Conservation (phyloP, 495 filamentous ascomycete species). For the Annulohypoxylon stygium region DNA sequence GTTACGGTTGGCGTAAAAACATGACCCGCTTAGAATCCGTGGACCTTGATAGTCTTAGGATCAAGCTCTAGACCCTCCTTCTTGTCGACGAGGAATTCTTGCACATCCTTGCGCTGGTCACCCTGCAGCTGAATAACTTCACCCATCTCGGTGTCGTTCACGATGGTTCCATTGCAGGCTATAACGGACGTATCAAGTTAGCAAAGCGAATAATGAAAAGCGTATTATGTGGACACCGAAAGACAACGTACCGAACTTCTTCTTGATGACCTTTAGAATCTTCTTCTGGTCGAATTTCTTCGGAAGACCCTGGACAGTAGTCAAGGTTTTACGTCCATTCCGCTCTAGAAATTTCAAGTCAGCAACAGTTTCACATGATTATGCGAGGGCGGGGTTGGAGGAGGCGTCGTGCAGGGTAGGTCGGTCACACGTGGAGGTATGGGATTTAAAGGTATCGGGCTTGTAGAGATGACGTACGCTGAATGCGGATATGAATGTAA, state of each 20-base stretch:
- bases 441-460: background rate
- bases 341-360: constrained; percentile 74
- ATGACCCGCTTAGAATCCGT: constrained; percentile 76
- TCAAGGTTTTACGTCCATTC: constrained; percentile 99
- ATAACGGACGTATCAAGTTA: constrained; percentile 27
- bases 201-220: constrained; percentile 14
- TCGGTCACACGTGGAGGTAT: constrained; percentile 15
- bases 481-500: constrained; percentile 99
- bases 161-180: constrained; percentile 99
- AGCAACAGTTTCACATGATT: constrained; percentile 22
- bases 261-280: constrained; percentile 99
- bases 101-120: constrained; percentile 98
- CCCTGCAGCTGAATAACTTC: constrained; percentile 99
- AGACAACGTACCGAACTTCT: constrained; percentile 87
- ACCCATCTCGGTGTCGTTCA: constrained; percentile 96
- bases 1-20: constrained; percentile 50
- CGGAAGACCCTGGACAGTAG: constrained; percentile 96
- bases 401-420: constrained; percentile 14
- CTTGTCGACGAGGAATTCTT: constrained; percentile 96
- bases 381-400: constrained; percentile 10
- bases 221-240: background rate
- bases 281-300: constrained; percentile 99
- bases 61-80: constrained; percentile 91
- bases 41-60: constrained; percentile 97
- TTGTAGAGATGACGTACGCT: constrained; percentile 76